Percentiles rank a stretch among this genome's conserved stretches.
Evolutionary conservation across 148 eudicot genomes (phyloP).

Genomic region (Simmondsia chinensis): DNA sequence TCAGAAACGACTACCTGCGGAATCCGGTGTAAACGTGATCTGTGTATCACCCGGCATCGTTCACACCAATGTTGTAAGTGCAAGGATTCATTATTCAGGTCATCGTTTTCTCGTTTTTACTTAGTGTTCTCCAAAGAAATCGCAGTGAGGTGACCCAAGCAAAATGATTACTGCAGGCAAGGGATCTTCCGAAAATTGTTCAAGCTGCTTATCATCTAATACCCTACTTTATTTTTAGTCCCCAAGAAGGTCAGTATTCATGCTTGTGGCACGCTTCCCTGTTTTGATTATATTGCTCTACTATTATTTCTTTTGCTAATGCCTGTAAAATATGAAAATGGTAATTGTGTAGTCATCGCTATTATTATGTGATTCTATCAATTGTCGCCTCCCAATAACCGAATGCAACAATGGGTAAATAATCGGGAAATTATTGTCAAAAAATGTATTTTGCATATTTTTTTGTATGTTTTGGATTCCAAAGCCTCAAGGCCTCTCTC

Average conservation of each 20-base stretch:
- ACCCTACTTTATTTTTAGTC: slow-evolving; percentile 80
- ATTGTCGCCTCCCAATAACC: too few species aligned
- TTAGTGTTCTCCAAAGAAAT: background rate
- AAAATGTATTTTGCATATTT: too few species aligned
- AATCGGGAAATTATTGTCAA: too few species aligned
- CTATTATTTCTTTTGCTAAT: too few species aligned
- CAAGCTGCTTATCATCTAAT: slow-evolving; percentile 69
- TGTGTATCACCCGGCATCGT: slow-evolving; percentile 97
- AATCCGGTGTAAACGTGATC: slow-evolving; percentile 70
- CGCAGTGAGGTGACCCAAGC: background rate
- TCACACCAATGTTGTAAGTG: slow-evolving; percentile 86
- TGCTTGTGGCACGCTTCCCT: slow-evolving; percentile 1
- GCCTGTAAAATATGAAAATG: too few species aligned
- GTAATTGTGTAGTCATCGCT: too few species aligned
- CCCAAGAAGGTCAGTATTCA: slow-evolving; percentile 66
- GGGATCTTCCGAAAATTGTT: slow-evolving; percentile 85
- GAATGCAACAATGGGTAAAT: too few species aligned
- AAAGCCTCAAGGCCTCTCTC: background rate
- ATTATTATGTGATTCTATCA: background rate
- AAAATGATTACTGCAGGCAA: slow-evolving; percentile 54
- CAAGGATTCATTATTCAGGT: too few species aligned
- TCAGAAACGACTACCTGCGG: slow-evolving; percentile 76
- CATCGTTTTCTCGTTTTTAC: background rate
- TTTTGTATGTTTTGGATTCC: too few species aligned
- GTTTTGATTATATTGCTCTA: too few species aligned